A percentile compares a stretch with the other conserved stretches of the same genome.
These are phyloP conservation scores for Podospora australis DNA, from an alignment of 495 filamentous ascomycete species.

Conservation along the genomic window DNA sequence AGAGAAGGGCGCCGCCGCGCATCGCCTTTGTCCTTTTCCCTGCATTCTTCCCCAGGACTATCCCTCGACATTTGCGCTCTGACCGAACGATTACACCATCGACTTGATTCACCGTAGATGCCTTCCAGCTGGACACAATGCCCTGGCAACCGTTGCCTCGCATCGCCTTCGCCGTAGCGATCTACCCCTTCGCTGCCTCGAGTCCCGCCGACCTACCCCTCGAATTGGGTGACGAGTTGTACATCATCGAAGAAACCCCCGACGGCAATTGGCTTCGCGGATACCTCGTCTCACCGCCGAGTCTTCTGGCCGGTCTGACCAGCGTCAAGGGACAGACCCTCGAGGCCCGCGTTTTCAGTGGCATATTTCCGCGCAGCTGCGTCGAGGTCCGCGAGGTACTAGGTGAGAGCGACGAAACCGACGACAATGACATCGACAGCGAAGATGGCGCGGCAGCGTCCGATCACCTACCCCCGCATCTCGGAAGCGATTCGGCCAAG, in stretches of 20 bases:
- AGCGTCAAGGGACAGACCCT: slow-evolving; percentile 87
- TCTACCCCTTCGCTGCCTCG: slow-evolving; percentile 82
- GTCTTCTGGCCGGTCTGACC: slow-evolving; percentile 84
- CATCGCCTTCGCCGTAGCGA: slow-evolving; percentile 95
- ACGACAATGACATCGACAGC: slow-evolving; percentile 37
- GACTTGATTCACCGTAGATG: slow-evolving; percentile 17
- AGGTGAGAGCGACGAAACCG: slow-evolving; percentile 49
- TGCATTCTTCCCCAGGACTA: neutral
- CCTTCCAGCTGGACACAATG: slow-evolving; percentile 49
- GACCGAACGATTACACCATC: neutral
- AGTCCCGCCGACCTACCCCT: slow-evolving; percentile 89
- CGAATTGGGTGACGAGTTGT: slow-evolving; percentile 94
- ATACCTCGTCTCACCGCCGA: slow-evolving; percentile 91
- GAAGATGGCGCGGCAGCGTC: slow-evolving; percentile 24
- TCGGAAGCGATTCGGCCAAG: slow-evolving; percentile 42
- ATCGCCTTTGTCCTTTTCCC: neutral
- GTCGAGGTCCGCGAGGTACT: slow-evolving; percentile 75
- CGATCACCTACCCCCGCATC: slow-evolving; percentile 20
- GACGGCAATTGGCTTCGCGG: slow-evolving; percentile 89
- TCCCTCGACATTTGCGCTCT: neutral
- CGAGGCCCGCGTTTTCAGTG: slow-evolving; percentile 91
- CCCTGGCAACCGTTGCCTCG: slow-evolving; percentile 95
- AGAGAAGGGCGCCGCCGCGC: neutral
- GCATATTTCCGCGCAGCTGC: slow-evolving; percentile 90
- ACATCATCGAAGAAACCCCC: slow-evolving; percentile 90